Evolutionary conservation across 2,329 filamentous ascomycete genomes (phyloP).

Genomic region (Ceratocystiopsis brevicomis): DNA sequence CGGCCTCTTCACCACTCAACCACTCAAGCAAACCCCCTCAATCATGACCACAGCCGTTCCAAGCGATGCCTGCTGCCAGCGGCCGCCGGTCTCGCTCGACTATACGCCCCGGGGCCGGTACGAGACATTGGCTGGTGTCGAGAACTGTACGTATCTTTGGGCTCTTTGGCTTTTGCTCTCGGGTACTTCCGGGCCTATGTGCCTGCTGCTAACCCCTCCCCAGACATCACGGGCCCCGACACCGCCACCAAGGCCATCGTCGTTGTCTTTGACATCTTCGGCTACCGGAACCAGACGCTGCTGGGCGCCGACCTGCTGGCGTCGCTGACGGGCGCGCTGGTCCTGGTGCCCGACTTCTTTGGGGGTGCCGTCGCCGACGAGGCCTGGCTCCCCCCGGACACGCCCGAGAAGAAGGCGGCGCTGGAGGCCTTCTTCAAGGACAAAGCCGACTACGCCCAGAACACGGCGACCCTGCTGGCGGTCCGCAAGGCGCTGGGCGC

Average conservation of each 20-base stretch:
- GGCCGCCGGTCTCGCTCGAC: constrained; percentile 20
- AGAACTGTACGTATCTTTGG: constrained; percentile 19
- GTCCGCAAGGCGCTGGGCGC: constrained; percentile 15
- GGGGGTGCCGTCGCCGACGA: constrained; percentile 17
- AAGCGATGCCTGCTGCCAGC: constrained; percentile 15
- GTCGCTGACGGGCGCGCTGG: constrained; percentile 17
- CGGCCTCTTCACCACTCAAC: too few relatives aligned
- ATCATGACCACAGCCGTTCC: constrained; percentile 6
- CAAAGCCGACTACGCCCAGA: constrained; percentile 14
- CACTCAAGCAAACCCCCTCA: too few relatives aligned
- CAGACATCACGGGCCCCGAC: constrained; percentile 19
- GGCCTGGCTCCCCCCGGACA: constrained; percentile 21
- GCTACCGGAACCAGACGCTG: constrained; percentile 24
- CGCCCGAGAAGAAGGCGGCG: constrained; percentile 21
- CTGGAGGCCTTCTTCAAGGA: constrained; percentile 5
- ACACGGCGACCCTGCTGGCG: constrained; percentile 14
- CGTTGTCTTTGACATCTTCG: constrained; percentile 29
- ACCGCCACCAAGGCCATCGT: constrained; percentile 21
- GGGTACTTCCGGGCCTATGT: background rate
- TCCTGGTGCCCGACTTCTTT: constrained; percentile 24
- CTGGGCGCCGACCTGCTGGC: constrained; percentile 29
- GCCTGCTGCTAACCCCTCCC: background rate
- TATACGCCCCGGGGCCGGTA: constrained; percentile 24
- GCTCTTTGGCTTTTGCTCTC: background rate
- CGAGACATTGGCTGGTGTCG: constrained; percentile 20